These are phyloP conservation scores for Hawksworthiomyces lignivorus DNA, from an alignment of 2,329 filamentous ascomycete species.

Conservation along the genomic window DNA sequence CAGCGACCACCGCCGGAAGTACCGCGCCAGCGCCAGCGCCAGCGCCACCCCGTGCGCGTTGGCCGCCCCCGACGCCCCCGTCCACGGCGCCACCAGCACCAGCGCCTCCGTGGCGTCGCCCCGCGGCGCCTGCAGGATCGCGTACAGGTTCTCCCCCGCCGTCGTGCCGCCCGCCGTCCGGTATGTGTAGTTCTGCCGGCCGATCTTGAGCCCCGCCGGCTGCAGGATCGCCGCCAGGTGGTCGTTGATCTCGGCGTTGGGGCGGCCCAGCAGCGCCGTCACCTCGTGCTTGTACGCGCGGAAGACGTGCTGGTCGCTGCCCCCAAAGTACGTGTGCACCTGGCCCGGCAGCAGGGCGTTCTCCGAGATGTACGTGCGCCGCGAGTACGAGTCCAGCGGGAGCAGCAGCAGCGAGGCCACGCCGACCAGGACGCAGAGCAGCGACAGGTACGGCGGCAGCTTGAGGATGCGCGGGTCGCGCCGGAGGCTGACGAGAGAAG, in stretches of 20 bases:
- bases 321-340: conserved; percentile 95
- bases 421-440: conserved; percentile 76
- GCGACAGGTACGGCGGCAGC: conserved; percentile 79
- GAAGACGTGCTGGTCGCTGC: conserved; percentile 92
- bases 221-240: conserved; percentile 68
- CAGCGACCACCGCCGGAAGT: conserved; percentile 95
- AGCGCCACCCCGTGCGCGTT: conserved; percentile 86
- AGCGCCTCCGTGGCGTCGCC: conserved; percentile 97
- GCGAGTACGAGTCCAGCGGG: conserved; percentile 83
- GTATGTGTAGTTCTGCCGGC: conserved; percentile 83
- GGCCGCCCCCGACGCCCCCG: conserved; percentile 66
- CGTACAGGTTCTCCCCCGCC: conserved; percentile 84
- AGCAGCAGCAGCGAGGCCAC: conserved; percentile 85
- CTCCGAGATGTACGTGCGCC: conserved; percentile 92
- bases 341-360: conserved; percentile 93
- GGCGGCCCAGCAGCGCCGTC: conserved; percentile 41
- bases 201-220: conserved; percentile 77
- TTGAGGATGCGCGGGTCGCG: conserved; percentile 75
- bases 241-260: conserved; percentile 56
- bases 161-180: conserved; percentile 65
- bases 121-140: conserved; percentile 83
- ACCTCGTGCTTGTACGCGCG: conserved; percentile 84
- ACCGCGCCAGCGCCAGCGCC: conserved; percentile 77
- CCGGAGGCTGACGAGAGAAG: conserved; percentile 61
- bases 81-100: conserved; percentile 84